Base-by-base conservation (phyloP, 805 yeast species). In the Nakazawaea siamensis region DNA sequence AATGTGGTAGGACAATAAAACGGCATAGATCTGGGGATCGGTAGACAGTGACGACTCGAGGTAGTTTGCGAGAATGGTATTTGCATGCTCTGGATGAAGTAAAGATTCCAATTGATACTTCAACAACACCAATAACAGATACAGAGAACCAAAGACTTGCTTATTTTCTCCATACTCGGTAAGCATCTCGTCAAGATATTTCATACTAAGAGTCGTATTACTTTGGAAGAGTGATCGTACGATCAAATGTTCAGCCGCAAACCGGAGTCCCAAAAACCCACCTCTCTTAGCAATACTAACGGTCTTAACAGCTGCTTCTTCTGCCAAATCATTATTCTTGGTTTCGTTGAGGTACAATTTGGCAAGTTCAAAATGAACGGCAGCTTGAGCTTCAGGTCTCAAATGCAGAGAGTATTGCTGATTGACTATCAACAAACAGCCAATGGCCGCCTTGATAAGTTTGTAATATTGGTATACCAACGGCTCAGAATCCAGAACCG, bases 311-410 rank as follows among this genome's bases (percentile, higher is more conserved):
- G 44, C 57, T 51, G 50, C 60, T 9, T 57, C 59, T 12, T 64
- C 64, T 0, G 77, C 76, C 25, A 52, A 42, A 19, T 58, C 58
- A 13, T 52, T 42, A 41, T 62, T 60, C 3, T 50, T 50, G 0
- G 76, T 70, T 37, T 72, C 77, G 18, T 41, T 40, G 31, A 58
- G 55, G 34, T 62, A 55, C 3, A 68, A 31, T 10, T 46, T 46
- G 0, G 72, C 62, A 8, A 70, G 42, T 27, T 54, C 54, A 34
- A 57, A 60, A 27, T 56, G 54, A 0, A 66, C 43, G 2, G 43
- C 33, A 37, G 60, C 58, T 34, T 62, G 64, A 14, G 52, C 33
- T 12, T 41, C 43, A 0, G 66, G 57, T 25, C 54, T 46, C 12
- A 72, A 38, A 2, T 31, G 14, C 1, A 40, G 37, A 10, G 45